These are phyloP conservation scores for Aspergillus pseudotamarii DNA, from an alignment of 2,329 filamentous ascomycete species.

Conservation along the genomic window DNA sequence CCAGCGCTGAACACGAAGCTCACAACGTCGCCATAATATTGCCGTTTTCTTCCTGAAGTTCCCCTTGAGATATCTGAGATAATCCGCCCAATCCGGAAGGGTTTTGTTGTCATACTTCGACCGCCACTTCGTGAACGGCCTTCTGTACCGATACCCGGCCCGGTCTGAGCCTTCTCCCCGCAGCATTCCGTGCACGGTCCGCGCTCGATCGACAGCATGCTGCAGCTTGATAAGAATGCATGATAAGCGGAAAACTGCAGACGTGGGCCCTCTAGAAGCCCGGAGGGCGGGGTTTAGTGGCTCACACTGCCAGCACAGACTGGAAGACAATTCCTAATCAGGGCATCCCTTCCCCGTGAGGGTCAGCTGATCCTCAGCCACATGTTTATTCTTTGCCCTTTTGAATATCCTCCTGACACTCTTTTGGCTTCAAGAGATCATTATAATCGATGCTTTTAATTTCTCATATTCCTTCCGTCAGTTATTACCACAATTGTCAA, in stretches of 20 bases:
- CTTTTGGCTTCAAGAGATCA: neutral
- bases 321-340: conserved; percentile 2
- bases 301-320: neutral
- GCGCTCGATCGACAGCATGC: neutral
- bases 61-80: neutral
- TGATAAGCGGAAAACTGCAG: neutral
- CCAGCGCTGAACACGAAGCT: neutral
- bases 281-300: neutral
- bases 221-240: neutral
- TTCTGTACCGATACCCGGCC: neutral
- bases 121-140: neutral
- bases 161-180: neutral
- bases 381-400: neutral
- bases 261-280: neutral
- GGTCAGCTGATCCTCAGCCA: neutral
- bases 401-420: neutral
- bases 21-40: neutral
- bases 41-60: neutral
- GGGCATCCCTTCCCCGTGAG: neutral
- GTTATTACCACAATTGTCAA: neutral
- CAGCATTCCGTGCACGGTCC: neutral
- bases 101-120: no score
- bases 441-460: neutral
- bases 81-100: neutral
- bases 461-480: neutral